These are phyloP conservation scores for Sordaria brevicollis DNA, from an alignment of 495 filamentous ascomycete genomes.

Conservation along the genomic window DNA sequence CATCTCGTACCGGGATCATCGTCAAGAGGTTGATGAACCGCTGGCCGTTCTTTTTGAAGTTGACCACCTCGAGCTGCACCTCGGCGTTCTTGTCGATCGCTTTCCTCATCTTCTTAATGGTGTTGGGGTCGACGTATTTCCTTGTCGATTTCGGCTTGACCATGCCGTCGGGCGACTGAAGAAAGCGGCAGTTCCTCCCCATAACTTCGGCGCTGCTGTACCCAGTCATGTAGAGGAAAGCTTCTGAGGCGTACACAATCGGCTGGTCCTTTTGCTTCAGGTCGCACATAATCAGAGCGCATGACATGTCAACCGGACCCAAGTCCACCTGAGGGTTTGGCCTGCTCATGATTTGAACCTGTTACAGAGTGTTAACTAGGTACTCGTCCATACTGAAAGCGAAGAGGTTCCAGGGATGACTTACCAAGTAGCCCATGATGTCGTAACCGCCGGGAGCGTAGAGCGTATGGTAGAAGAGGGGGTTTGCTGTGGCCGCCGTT, in stretches of 20 bases:
- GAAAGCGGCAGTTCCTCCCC: conserved; percentile 43
- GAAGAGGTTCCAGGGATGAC: background rate
- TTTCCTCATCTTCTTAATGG: conserved; percentile 26
- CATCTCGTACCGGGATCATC: conserved; percentile 33
- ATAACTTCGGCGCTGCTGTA: conserved; percentile 31
- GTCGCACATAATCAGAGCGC: conserved; percentile 40
- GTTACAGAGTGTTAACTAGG: background rate
- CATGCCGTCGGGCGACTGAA: conserved; percentile 33
- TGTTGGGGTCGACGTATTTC: conserved; percentile 25
- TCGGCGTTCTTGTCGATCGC: conserved; percentile 30
- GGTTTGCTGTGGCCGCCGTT: conserved; percentile 7
- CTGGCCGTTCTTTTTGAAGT: conserved; percentile 39
- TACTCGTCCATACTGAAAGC: background rate
- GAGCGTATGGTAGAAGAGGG: conserved; percentile 37
- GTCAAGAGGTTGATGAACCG: conserved; percentile 36
- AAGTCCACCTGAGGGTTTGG: conserved; percentile 35
- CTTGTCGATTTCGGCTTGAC: conserved; percentile 19
- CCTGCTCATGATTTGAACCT: conserved; percentile 30
- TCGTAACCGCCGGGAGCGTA: conserved; percentile 37
- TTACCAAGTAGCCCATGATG: conserved; percentile 38
- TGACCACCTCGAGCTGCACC: conserved; percentile 32
- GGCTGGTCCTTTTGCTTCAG: conserved; percentile 31
- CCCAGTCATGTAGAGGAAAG: conserved; percentile 35
- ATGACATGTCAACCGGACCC: conserved; percentile 36
- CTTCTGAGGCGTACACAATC: conserved; percentile 38